Base-by-base conservation (phyloP, 2,329 filamentous ascomycete genomes). In the Monosporascus sp. region DNA sequence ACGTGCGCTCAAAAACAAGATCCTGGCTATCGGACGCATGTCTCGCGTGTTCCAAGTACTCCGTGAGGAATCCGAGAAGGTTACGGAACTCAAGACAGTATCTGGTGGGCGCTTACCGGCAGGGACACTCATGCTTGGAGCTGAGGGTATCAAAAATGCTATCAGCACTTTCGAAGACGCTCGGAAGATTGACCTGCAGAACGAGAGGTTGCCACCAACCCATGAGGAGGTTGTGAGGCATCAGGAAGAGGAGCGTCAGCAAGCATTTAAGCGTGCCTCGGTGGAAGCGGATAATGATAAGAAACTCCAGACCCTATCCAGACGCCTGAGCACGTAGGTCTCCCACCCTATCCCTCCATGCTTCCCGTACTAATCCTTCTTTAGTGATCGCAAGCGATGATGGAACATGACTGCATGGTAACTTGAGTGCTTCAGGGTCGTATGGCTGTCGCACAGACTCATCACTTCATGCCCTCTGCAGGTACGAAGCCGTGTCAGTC, bases 1-100 rank as follows among this genome's bases (percentile, higher is more conserved):
- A 66, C 87, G 92, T 46, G 92, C 92, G 3, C 96, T 99, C 82
- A 97, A 97, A 82, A 99, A 99, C 85, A 99, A 99, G 80, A 97
- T 99, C 68, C 78, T 99, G 64, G 94, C 94, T 56, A 99, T 99
- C 66, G 94, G 94, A 31, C 90, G 94, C 63, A 81, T 99, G 60
- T 97, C 94, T 38, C 90, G 94, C 64, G 94, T 99, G 56, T 99
- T 99, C 86, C 94, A 99, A 71, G 94, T 99, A 49, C 76, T 99
- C 64, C 91, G 94, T 66, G 94, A 99, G 75, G 94, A 99, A 74
- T 96, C 92, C 2, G 94, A 99, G 78, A 85, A 88, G 64, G 92
- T 99, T 53, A 97, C 93, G 40, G 94, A 99, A 73, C 84, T 99
- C 71, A 99, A 99, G 83, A 97, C 93, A 46, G 93, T 92, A 45